Percentiles rank a stretch among this genome's conserved stretches.
Conservation (phyloP, 768 basidiomycete genomes). For the Lactifluus subvellereus region DNA sequence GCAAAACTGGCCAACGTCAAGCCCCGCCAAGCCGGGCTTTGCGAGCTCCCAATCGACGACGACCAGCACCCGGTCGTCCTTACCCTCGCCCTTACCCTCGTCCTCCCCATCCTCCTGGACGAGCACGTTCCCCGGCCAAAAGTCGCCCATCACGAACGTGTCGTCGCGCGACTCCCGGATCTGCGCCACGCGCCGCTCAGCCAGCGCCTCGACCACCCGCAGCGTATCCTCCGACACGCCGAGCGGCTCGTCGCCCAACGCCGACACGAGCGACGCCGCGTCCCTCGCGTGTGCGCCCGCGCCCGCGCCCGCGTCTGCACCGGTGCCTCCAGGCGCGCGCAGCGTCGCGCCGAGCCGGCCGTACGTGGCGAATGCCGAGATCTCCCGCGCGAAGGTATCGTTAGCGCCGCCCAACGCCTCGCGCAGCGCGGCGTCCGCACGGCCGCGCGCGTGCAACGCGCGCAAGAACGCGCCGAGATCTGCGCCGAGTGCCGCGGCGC, state of each 20-base stretch:
- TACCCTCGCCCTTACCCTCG: not conserved
- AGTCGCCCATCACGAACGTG: constrained; percentile 53
- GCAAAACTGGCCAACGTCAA: constrained; percentile 60
- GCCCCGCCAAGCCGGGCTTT: constrained; percentile 49
- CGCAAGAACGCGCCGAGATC: constrained; percentile 53
- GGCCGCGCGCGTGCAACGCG: constrained; percentile 45
- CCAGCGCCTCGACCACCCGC: constrained; percentile 32
- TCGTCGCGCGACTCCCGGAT: constrained; percentile 32
- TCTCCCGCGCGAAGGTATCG: constrained; percentile 37
- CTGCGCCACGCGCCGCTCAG: constrained; percentile 28
- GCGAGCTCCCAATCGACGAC: constrained; percentile 64
- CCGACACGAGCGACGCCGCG: constrained; percentile 3
- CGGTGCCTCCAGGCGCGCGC: not conserved
- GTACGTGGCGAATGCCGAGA: constrained; percentile 41
- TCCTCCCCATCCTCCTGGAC: constrained; percentile 33
- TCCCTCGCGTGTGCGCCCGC: not conserved
- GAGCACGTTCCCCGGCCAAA: constrained; percentile 68
- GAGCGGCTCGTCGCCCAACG: constrained; percentile 38
- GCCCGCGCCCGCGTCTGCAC: too few relatives aligned
- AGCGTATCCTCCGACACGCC: constrained; percentile 36
- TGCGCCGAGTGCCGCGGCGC: constrained; percentile 43
- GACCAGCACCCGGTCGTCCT: constrained; percentile 33
- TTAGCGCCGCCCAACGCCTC: constrained; percentile 1
- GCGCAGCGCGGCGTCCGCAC: constrained; percentile 18
- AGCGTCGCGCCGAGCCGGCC: constrained; percentile 36